These are phyloP conservation scores for Plantago coronopus DNA, from an alignment of 305 asterid species.

Conservation along the genomic window DNA sequence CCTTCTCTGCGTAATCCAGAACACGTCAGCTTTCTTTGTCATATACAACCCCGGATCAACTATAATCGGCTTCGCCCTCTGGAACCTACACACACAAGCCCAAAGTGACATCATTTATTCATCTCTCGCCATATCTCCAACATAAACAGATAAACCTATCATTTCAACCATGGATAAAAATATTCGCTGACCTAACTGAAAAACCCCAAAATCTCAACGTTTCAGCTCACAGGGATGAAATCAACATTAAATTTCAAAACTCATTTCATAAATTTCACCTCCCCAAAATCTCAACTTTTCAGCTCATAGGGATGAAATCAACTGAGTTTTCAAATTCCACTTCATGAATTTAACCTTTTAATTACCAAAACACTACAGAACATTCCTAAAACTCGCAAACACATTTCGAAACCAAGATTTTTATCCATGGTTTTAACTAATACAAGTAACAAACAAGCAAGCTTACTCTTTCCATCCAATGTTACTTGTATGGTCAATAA, in stretches of 20 bases:
- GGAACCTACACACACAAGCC: constrained; percentile 46
- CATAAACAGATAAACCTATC: background rate
- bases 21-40: constrained; percentile 84
- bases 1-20: constrained; percentile 96
- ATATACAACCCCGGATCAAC: constrained; percentile 93
- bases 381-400: background rate
- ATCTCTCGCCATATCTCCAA: no score
- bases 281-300: no score
- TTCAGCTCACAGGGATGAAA: no score
- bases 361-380: no score
- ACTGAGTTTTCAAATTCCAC: no score
- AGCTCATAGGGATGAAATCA: no score
- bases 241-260: no score
- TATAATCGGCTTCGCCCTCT: constrained; percentile 92
- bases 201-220: background rate
- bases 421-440: no score
- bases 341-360: no score
- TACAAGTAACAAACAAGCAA: background rate
- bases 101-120: no score
- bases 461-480: constrained; percentile 99
- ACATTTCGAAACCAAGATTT: background rate
- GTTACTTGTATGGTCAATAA: constrained; percentile 90
- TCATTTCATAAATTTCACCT: background rate
- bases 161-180: constrained; percentile 1
- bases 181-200: background rate